Evolutionary conservation across 2,329 filamentous ascomycete genomes (phyloP), one percentile per base, ranked within the genome.

Genomic region (Aureobasidium sp.): DNA sequence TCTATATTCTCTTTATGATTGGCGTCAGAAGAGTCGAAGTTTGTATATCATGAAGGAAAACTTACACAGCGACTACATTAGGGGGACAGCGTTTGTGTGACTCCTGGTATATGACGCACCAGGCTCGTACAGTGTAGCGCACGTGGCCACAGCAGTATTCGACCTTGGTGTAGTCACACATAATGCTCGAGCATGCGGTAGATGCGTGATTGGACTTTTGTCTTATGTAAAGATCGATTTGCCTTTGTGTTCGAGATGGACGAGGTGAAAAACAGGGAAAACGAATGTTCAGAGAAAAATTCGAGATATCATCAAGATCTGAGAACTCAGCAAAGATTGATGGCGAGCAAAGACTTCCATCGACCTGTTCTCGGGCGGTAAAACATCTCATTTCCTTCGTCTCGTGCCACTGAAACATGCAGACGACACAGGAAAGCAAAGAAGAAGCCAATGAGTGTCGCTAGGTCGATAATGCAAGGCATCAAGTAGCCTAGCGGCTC

Each of bases 141-240:
- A 81, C 72, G 71, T 84, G 82, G 53, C 76, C 77, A 71, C 82
- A 85, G 44, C 77, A 75, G 69, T 82, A 84, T 64, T 82, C 79
- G 60, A 84, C 82, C 71, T 84, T 79, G 26, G 79, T 84, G 67
- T 84, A 84, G 69, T 84, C 81, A 70, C 82, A 84, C 82, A 84
- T 84, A 53, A 60, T 72, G 5, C 12, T 5, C 36, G 36, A 39
- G 34, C 13, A 36, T 36, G 34, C 34, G 34, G 34, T 36, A 13
- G 34, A 36, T 36, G 9, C 34, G 34, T 36, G 4, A 10, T 36
- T 36, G 9, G 34, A 36, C 34, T 36, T 7, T 9, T 36, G 34
- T 36, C 13, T 3, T 10, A 10, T 6, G 32, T 34, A 34, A 10
- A 34, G 32, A 36, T 36, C 13, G 9, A 36, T 36, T 36, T 36